These are phyloP conservation scores for Forsythia viridissima DNA, from an alignment of 257 asterid genomes.

Conservation along the genomic window DNA sequence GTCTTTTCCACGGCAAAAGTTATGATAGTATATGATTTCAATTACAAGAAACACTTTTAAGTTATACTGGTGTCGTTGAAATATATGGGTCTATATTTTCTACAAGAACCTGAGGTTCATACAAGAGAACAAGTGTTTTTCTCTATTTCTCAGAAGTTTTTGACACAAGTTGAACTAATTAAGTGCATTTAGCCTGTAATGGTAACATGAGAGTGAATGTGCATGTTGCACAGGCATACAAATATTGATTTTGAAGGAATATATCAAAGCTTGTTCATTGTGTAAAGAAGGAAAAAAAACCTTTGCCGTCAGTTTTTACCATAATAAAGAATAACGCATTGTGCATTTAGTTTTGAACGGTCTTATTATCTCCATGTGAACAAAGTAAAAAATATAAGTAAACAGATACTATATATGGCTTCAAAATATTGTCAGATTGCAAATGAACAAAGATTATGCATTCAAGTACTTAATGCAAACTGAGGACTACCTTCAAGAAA, in stretches of 20 bases:
- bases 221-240: not conserved
- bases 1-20: not conserved
- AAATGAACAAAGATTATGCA: not conserved
- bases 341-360: not conserved
- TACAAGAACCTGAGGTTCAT: not conserved
- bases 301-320: not conserved
- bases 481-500: constrained; percentile 9
- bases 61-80: not conserved
- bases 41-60: not conserved
- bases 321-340: not conserved
- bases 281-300: not conserved
- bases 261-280: too few species aligned
- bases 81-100: not conserved
- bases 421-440: not conserved
- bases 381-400: not conserved
- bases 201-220: not conserved
- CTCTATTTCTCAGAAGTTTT: not conserved
- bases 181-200: not conserved
- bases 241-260: not conserved
- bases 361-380: not conserved
- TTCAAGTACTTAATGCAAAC: constrained; percentile 14
- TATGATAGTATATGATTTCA: not conserved
- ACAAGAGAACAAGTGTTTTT: not conserved
- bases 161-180: not conserved
- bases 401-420: not conserved